Conservation (phyloP, 306 rosid species). For the Arachis hypogaea region DNA sequence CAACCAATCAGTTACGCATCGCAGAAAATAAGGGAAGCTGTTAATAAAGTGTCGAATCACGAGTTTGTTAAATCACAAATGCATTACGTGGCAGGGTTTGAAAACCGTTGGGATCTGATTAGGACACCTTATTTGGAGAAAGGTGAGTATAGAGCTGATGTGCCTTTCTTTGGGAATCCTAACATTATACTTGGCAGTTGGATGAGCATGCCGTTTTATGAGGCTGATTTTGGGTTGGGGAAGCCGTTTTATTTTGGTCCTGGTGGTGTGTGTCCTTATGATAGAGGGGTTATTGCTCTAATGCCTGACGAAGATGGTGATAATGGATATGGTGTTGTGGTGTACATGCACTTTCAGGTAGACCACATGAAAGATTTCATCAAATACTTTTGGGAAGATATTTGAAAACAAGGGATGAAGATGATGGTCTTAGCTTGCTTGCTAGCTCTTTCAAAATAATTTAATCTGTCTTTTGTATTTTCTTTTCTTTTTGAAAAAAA, state of each 20-base stretch:
- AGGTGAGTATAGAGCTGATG: not conserved
- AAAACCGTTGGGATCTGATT: not conserved
- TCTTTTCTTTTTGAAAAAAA: too few species aligned
- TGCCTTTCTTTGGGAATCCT: not conserved
- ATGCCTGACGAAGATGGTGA: not conserved
- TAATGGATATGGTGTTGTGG: not conserved
- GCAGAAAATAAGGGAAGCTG: constrained; percentile 1
- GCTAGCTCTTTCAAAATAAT: too few species aligned
- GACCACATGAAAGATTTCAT: not conserved
- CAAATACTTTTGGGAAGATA: constrained; percentile 7
- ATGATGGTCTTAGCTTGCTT: too few species aligned
- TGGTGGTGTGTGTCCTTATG: not conserved
- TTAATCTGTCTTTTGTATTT: too few species aligned
- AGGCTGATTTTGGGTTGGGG: constrained; percentile 32
- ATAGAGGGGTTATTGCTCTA: not conserved
- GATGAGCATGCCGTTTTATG: not conserved
- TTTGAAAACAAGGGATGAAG: too few species aligned
- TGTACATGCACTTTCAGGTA: not conserved
- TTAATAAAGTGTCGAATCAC: not conserved
- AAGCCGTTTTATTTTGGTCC: constrained; percentile 20
- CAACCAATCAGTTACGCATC: not conserved
- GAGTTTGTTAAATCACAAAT: constrained; percentile 6
- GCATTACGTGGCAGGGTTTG: too few species aligned
- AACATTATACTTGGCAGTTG: not conserved
- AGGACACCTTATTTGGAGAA: not conserved